Conservation (phyloP, 1,139 yeast genomes). For the Protomyces gravidus region DNA sequence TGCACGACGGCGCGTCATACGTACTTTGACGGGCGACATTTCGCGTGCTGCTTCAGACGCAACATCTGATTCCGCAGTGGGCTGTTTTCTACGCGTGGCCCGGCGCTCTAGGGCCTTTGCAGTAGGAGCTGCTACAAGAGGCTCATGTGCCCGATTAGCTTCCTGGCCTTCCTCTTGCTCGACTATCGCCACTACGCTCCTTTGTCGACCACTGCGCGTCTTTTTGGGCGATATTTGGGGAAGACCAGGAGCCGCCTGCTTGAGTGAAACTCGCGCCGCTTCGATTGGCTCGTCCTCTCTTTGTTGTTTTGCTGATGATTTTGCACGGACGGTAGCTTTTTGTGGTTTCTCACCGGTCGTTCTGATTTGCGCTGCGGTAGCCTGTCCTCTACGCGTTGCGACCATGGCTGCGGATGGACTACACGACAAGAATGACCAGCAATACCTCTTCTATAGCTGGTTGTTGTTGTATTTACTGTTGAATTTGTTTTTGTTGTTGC, state of each 20-base stretch:
- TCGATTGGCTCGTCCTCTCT: neutral
- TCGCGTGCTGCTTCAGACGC: neutral
- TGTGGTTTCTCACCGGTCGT: no score
- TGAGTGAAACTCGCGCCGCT: no score
- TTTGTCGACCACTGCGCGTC: neutral
- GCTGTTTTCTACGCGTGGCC: no score
- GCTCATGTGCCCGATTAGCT: no score
- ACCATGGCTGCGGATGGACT: neutral
- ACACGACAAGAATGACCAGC: neutral
- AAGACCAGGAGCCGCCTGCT: no score
- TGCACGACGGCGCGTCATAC: neutral
- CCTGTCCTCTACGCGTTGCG: neutral
- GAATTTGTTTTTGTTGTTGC: neutral
- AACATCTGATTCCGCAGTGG: neutral
- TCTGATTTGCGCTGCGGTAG: no score
- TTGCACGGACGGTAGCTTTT: no score
- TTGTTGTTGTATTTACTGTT: neutral
- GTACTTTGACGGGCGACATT: neutral
- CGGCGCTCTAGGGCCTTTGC: no score
- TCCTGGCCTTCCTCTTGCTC: neutral
- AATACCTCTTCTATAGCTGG: neutral
- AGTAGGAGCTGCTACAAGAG: no score
- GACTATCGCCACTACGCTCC: neutral
- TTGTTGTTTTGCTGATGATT: neutral
- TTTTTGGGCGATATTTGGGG: neutral